Conservation (phyloP, 768 basidiomycete genomes). For the Lactarius psammicola region DNA sequence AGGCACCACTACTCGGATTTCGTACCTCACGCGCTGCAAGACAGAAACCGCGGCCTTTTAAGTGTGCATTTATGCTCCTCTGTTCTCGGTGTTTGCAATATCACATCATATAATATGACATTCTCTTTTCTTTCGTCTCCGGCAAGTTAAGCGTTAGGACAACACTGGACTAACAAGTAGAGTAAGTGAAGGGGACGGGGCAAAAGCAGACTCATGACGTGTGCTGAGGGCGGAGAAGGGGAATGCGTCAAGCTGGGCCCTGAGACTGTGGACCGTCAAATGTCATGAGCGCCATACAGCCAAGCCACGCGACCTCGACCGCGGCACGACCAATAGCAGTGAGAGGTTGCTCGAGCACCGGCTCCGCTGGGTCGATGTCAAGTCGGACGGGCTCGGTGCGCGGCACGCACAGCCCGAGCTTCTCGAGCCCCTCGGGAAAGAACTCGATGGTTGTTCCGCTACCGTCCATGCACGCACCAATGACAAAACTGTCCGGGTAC, state of each 20-base stretch:
- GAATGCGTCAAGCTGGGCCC: not conserved
- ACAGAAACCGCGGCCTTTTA: not conserved
- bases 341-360: slow-evolving; percentile 45
- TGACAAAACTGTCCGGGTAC: slow-evolving; percentile 44
- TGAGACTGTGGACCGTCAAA: slow-evolving; percentile 31
- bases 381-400: slow-evolving; percentile 23
- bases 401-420: slow-evolving; percentile 61
- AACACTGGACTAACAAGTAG: too few species aligned
- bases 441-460: slow-evolving; percentile 68
- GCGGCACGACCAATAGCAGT: slow-evolving; percentile 51
- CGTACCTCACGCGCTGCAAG: not conserved
- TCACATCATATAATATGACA: too few species aligned
- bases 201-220: too few species aligned
- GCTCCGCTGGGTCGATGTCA: slow-evolving; percentile 33
- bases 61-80: not conserved
- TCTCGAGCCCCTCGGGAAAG: slow-evolving; percentile 71
- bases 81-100: not conserved
- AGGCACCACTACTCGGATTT: not conserved
- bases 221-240: too few species aligned
- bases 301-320: slow-evolving; percentile 56
- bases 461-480: slow-evolving; percentile 61
- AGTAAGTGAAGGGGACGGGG: too few species aligned
- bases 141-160: too few species aligned
- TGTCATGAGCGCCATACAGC: slow-evolving; percentile 50
- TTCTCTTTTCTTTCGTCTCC: too few species aligned